Conservation (phyloP, 176 grass and related monocot genomes). For the Coix lacrymajobi region DNA sequence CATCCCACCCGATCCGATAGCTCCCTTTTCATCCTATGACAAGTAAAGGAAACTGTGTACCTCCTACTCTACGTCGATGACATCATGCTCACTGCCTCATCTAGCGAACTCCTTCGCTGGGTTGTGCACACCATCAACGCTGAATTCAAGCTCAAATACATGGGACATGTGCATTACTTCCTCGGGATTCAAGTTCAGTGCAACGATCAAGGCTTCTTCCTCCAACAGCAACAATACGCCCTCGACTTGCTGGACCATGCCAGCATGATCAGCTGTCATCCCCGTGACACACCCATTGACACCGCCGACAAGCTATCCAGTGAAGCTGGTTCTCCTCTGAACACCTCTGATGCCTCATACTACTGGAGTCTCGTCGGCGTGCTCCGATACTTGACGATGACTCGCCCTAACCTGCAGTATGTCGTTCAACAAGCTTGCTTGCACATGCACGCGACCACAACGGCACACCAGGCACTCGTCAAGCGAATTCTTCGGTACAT, state of each 20-base stretch:
- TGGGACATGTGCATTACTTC: background rate
- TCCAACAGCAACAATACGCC: background rate
- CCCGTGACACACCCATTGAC: background rate
- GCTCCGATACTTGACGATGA: too few species aligned
- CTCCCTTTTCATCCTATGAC: background rate
- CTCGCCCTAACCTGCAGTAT: too few species aligned
- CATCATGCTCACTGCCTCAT: background rate
- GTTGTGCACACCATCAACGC: background rate
- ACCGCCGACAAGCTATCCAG: background rate
- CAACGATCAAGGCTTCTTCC: background rate
- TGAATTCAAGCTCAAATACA: background rate
- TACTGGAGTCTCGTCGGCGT: background rate
- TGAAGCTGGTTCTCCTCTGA: background rate
- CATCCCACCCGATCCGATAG: background rate
- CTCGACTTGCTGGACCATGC: background rate
- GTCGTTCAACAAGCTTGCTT: too few species aligned
- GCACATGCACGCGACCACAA: too few species aligned
- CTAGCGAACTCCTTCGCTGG: rapidly evolving
- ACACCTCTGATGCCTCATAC: background rate
- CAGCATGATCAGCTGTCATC: background rate
- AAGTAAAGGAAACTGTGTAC: background rate
- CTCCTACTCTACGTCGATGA: background rate
- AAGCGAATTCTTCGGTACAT: too few species aligned
- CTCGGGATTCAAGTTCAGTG: background rate
- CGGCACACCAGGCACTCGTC: too few species aligned